These are phyloP conservation scores for Cynara cardunculus DNA, from an alignment of 129 eudicot genomes.

Conservation along the genomic window DNA sequence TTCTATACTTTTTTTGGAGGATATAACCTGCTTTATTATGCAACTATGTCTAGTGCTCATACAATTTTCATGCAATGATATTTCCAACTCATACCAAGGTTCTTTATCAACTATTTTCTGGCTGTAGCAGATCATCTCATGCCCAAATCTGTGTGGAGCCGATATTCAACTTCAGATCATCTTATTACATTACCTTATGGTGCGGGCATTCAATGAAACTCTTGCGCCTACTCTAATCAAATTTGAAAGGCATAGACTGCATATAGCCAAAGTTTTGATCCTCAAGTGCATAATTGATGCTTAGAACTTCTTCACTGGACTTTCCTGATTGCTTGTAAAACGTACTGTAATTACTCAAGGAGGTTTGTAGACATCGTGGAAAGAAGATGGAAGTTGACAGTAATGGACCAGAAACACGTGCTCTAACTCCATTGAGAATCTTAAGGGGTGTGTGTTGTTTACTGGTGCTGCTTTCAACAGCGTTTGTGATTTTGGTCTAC, in stretches of 20 bases:
- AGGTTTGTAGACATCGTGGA: slow-evolving; percentile 3
- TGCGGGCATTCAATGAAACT: not conserved
- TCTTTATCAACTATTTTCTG: slow-evolving; percentile 17
- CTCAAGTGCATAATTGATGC: not conserved
- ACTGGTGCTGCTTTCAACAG: slow-evolving; percentile 60
- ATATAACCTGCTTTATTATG: not conserved
- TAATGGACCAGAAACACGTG: slow-evolving; percentile 30
- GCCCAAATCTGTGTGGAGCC: not conserved
- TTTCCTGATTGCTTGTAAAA: not conserved
- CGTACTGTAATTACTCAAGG: slow-evolving; percentile 1
- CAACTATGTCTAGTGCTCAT: not conserved
- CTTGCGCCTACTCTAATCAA: not conserved
- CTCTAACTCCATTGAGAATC: slow-evolving; percentile 48
- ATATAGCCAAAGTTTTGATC: not conserved
- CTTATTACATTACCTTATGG: not conserved
- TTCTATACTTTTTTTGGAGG: not conserved
- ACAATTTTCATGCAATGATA: slow-evolving; percentile 9
- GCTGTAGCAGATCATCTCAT: slow-evolving; percentile 19
- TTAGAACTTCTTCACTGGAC: not conserved
- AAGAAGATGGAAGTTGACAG: slow-evolving; percentile 40
- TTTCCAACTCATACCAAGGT: not conserved
- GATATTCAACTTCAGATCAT: not conserved
- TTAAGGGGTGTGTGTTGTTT: slow-evolving; percentile 60
- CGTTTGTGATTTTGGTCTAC: slow-evolving; percentile 66
- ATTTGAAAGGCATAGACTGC: not conserved